Base-by-base conservation (phyloP, 345 rosid genomes). In the Erysimum cheiranthoides region DNA sequence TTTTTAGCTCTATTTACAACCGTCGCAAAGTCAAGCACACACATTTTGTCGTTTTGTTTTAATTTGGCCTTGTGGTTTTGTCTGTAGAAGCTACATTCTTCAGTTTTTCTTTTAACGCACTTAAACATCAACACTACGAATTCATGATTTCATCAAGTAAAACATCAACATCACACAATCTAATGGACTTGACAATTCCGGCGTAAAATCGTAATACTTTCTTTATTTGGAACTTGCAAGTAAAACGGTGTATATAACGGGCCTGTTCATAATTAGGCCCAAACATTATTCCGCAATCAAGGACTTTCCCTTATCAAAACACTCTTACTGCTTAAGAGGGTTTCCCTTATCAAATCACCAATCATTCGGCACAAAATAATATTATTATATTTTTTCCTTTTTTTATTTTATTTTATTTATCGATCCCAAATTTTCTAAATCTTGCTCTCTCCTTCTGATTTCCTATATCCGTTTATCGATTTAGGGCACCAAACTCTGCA, bases 401-500 rank as follows among this genome's bases (percentile, higher is more conserved):
- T 3, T 21, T 8, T 47, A 4, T 35, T 54, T 56, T 14, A 16
- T 35, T 36, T 57, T 5, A 62, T 16, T 50, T 21, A 42, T 59
- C 7, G 75, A 64, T 77, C 30, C 47, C 62, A 30, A 21, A 21
- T 32, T 58, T 50, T 59, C 73, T 59, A 57, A 69, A 72, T 73
- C 74, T 66, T 35, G 51, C 68, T 67, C 67, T 67, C 67, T 78
- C 31, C 16, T 59, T 45, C 42, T 66, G 1, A 49, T 17, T 49
- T 63, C 27, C 71, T 13, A 50, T 66, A 58, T 66, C 77, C 61
- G 45, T 54, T 66, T 67, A 46, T 38, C 74, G 78, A 73, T 78
- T 78, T 78, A 78, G 81, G 81, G 81, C 77, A 67, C 70, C 57
- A 49, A 77, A 9, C 50, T 35, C 16, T 53, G 35, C 36, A 13